phyloP scores from a whole-genome alignment of 768 basidiomycete species.

The Psilocybe sp. region DNA sequence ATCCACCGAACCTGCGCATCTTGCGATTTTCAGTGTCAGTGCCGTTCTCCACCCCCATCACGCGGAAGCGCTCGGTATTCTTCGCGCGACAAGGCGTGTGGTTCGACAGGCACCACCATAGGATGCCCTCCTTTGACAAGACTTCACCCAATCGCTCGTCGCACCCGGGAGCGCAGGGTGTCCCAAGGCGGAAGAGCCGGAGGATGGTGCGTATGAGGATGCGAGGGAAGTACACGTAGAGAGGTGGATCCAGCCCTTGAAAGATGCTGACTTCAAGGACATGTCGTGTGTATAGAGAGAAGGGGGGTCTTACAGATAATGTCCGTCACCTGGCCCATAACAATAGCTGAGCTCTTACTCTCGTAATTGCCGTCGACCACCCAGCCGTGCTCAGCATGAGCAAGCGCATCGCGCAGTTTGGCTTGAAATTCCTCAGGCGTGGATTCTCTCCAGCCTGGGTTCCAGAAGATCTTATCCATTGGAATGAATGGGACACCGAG shows the following conservation, averaged over 20 bases:
- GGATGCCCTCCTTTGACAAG: constrained; percentile 45
- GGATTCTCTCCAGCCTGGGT: constrained; percentile 42
- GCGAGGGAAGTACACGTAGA: constrained; percentile 59
- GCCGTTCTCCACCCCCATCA: constrained; percentile 30
- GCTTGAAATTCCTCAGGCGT: constrained; percentile 27
- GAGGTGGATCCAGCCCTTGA: constrained; percentile 68
- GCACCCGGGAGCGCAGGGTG: constrained; percentile 50
- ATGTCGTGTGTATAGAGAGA: not conserved
- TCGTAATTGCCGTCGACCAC: constrained; percentile 50
- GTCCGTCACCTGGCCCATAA: constrained; percentile 43
- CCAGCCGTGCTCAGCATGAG: constrained; percentile 39
- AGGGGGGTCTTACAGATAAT: constrained; percentile 43
- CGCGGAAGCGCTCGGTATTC: constrained; percentile 23
- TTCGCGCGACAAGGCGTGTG: constrained; percentile 32
- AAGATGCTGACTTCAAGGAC: not conserved
- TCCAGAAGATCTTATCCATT: constrained; percentile 47
- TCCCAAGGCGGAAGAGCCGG: constrained; percentile 33
- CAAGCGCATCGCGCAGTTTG: constrained; percentile 27
- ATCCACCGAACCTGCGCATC: constrained; percentile 53
- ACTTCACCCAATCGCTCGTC: constrained; percentile 34
- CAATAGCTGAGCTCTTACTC: constrained; percentile 24
- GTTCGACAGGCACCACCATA: constrained; percentile 47
- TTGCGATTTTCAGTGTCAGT: constrained; percentile 24
- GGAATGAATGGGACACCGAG: constrained; percentile 44
- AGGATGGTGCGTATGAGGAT: constrained; percentile 50